A percentile compares a stretch with the other conserved stretches of the same genome.
phyloP scores from a whole-genome alignment of 257 asterid genomes.

The Coffea canephora region DNA sequence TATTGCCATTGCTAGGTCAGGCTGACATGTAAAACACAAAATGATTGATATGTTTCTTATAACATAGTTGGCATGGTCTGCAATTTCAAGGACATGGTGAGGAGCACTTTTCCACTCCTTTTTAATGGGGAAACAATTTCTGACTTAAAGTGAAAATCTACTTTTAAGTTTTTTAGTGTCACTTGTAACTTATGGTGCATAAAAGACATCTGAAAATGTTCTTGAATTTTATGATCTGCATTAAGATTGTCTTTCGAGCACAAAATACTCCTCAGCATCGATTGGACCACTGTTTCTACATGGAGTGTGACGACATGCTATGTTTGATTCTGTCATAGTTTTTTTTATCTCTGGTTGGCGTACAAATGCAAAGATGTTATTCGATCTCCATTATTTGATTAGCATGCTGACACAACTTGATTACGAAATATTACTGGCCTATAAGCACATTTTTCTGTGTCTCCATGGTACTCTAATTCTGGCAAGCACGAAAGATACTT shows the following conservation, averaged over 20 bases:
- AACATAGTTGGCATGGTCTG: background rate
- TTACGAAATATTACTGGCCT: background rate
- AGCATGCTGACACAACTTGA: background rate
- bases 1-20: background rate
- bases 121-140: background rate
- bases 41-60: background rate
- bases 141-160: background rate
- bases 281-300: background rate
- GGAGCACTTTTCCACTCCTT: background rate
- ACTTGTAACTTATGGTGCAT: background rate
- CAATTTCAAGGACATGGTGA: background rate
- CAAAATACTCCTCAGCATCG: background rate
- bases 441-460: background rate
- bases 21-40: background rate
- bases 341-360: background rate
- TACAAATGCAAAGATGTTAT: background rate
- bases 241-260: background rate
- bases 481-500: background rate
- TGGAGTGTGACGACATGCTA: background rate
- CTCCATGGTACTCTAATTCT: background rate
- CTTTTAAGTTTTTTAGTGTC: background rate
- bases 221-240: background rate
- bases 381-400: background rate
- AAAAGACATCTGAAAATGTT: background rate
- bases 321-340: background rate